Base-by-base conservation (phyloP, 305 asterid species). In the Fraxinus ornus region DNA sequence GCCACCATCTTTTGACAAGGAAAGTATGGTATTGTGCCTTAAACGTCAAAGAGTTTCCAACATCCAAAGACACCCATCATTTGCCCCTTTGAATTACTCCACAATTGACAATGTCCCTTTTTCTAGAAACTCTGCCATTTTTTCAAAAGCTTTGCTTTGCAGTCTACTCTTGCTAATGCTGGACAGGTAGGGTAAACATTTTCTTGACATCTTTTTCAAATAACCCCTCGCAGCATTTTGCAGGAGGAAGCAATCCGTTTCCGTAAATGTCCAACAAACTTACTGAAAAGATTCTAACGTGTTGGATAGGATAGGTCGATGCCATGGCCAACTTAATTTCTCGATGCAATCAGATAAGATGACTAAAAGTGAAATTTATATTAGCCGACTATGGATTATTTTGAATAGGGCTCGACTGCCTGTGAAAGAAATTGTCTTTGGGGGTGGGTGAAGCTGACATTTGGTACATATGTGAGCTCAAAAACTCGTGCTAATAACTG, bases 91-190 rank as follows among this genome's bases (percentile, higher is more conserved):
- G 91, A 89, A 85, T 89, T 83, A 80, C 88, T 81, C 88, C 91
- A 86, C 86, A 36, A 84, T 37, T 52, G 73, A 55, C 37, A 79
- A 66, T 33, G 66, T 64, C 68, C 75, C 70, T 33, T 80, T 77
- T 82, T 88, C 89, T 87, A 86, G 89, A 89, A 89, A 80, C 84
- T 80, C 86, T 33, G 52, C 86, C 83, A 84, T 88, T 79, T 81
- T 19, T 75, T 80, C 55, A 79, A 72, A 55, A 80, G 81, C 79
- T 88, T 86, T 86, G 91, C 87, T 86, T 84, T 86, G 78, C 21
- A 76, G 82, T 85, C 84, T 83, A 76, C 83, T 83, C 88, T 86
- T 85, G 78, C 83, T 70, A 68, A 24, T 66, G 37, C 77, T 49
- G 60, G 71, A 21, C 71, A 60, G 71, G 71, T 60, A 28, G 30